phyloP scores from a whole-genome alignment of 345 rosid genomes.

The Bruguiera gymnorhiza region DNA sequence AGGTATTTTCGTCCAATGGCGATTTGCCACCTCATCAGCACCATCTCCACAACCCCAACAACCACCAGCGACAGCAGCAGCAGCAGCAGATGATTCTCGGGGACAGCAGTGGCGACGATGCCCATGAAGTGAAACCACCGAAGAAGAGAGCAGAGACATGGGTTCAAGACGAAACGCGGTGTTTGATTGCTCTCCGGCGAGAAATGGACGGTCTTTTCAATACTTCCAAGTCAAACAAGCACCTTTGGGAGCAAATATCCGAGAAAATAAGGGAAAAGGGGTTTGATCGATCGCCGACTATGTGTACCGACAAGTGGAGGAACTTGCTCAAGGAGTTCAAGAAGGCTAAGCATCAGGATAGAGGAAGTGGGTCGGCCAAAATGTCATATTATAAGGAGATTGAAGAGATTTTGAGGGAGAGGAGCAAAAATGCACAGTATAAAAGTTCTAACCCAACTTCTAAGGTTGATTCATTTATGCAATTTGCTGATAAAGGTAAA shows the following conservation, averaged over 20 bases:
- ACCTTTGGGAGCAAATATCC: slow-evolving; percentile 94
- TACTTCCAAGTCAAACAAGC: slow-evolving; percentile 95
- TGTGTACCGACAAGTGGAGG: slow-evolving; percentile 99
- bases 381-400: slow-evolving; percentile 95
- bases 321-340: slow-evolving; percentile 91
- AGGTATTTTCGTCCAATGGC: slow-evolving; percentile 56
- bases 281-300: slow-evolving; percentile 93
- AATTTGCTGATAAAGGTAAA: slow-evolving; percentile 89
- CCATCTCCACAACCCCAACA: slow-evolving; percentile 25
- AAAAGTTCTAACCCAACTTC: slow-evolving; percentile 59
- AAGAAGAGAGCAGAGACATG: slow-evolving; percentile 99
- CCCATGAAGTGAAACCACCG: slow-evolving; percentile 77
- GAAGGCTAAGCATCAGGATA: slow-evolving; percentile 82
- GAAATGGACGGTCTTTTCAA: slow-evolving; percentile 92
- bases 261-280: slow-evolving; percentile 91
- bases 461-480: slow-evolving; percentile 87
- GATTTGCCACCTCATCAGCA: slow-evolving; percentile 52
- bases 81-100: slow-evolving; percentile 74
- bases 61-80: slow-evolving; percentile 24
- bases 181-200: slow-evolving; percentile 65
- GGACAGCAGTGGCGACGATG: slow-evolving; percentile 76
- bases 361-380: slow-evolving; percentile 78
- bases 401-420: slow-evolving; percentile 87
- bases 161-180: slow-evolving; percentile 94
- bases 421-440: slow-evolving; percentile 65